These are phyloP conservation scores for Oenanthe sinensis DNA, from an alignment of 129 eudicot genomes.

Conservation along the genomic window DNA sequence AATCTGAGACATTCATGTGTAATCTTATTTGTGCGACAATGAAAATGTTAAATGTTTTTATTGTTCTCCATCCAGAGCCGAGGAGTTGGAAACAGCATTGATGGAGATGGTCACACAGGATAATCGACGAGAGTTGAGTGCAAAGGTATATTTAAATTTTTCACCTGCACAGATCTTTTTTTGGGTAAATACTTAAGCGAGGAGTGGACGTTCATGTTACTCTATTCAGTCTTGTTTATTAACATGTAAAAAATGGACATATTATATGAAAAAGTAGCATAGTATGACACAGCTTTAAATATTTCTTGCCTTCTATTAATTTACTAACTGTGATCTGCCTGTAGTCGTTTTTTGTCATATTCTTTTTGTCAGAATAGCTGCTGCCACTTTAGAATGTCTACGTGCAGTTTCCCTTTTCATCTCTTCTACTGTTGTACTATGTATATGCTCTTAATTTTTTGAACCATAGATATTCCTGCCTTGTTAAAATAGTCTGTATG, in stretches of 20 bases:
- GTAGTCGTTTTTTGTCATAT: neutral
- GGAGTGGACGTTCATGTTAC: neutral
- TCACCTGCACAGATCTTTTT: neutral
- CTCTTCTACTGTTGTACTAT: neutral
- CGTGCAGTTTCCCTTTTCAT: neutral
- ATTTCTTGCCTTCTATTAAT: neutral
- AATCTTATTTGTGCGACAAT: neutral
- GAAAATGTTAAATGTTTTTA: neutral
- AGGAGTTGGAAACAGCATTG: conserved; percentile 92
- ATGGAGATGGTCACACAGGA: conserved; percentile 99
- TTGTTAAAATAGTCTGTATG: neutral
- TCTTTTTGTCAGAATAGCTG: neutral
- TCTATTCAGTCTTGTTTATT: neutral
- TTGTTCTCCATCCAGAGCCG: conserved; percentile 52
- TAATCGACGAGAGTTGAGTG: conserved; percentile 78
- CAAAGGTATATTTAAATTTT: conserved; percentile 37
- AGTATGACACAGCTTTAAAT: neutral
- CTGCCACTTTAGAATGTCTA: neutral
- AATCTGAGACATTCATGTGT: neutral
- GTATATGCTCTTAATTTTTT: neutral
- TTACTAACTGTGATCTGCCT: neutral
- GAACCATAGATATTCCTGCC: neutral
- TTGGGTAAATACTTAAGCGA: neutral
- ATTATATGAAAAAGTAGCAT: neutral
- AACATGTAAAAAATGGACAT: neutral